Evolutionary conservation across 106 monocot species (phyloP).

Genomic region (Allium cepa): DNA sequence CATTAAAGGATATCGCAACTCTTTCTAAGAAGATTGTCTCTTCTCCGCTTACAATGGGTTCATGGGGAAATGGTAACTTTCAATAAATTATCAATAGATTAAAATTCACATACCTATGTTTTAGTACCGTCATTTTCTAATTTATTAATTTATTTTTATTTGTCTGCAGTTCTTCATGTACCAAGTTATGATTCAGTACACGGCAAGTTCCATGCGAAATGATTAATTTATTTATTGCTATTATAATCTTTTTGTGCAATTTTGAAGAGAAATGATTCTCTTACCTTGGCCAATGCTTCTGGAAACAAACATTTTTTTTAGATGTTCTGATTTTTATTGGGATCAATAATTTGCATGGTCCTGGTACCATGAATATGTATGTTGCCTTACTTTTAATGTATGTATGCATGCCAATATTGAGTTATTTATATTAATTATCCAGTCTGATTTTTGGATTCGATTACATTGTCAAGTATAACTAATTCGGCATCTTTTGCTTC

Average conservation of each 20-base stretch:
- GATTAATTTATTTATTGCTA: not conserved
- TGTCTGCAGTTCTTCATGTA: conserved; percentile 36
- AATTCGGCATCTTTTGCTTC: too few relatives aligned
- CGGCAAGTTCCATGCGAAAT: conserved; percentile 23
- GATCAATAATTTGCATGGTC: conserved; percentile 10
- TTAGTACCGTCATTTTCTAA: too few relatives aligned
- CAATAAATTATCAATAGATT: not conserved
- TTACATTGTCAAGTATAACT: too few relatives aligned
- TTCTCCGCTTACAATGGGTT: conserved; percentile 85
- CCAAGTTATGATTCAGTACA: conserved; percentile 50
- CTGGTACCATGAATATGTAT: not conserved
- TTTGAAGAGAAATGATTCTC: conserved; percentile 7
- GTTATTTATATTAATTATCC: too few relatives aligned
- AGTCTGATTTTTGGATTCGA: too few relatives aligned
- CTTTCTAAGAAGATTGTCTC: conserved; percentile 63
- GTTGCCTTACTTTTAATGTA: too few relatives aligned
- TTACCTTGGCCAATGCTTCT: conserved; percentile 8
- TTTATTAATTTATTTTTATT: not conserved
- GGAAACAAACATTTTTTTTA: conserved; percentile 7
- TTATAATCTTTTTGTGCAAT: not conserved
- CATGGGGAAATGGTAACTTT: conserved; percentile 77
- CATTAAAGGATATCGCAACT: conserved; percentile 57
- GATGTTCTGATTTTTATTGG: not conserved
- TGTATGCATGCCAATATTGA: too few relatives aligned
- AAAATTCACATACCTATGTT: too few relatives aligned